These are phyloP conservation scores for Clavariopsis aquatica DNA, from an alignment of 495 filamentous ascomycete species.

Conservation along the genomic window DNA sequence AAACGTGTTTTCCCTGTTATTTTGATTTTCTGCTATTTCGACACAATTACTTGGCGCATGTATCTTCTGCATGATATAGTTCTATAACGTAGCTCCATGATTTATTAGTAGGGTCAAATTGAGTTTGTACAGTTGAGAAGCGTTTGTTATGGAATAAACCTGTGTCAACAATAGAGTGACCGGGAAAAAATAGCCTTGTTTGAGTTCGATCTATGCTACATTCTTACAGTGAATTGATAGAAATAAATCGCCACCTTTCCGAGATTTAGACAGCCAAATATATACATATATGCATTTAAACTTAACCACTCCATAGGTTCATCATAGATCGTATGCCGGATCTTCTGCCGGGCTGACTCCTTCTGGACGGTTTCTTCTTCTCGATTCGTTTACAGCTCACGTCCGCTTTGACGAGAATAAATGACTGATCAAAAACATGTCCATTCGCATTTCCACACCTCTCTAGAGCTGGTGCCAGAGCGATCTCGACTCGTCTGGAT, in stretches of 20 bases:
- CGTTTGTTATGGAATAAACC: too few relatives aligned
- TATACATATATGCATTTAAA: background rate
- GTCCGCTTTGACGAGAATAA: constrained; percentile 37
- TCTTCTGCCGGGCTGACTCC: background rate
- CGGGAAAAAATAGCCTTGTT: too few relatives aligned
- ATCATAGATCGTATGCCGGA: constrained; percentile 5
- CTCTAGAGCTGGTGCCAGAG: constrained; percentile 32
- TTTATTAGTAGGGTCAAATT: too few relatives aligned
- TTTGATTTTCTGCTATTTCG: too few relatives aligned
- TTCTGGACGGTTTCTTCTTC: constrained; percentile 2
- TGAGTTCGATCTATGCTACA: too few relatives aligned
- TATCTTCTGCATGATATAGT: too few relatives aligned
- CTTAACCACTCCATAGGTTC: constrained; percentile 22
- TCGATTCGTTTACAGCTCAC: constrained; percentile 32
- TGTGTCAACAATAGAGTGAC: too few relatives aligned
- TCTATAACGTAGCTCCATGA: too few relatives aligned
- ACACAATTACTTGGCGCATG: too few relatives aligned
- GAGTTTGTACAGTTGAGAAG: too few relatives aligned
- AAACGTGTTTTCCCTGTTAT: too few relatives aligned
- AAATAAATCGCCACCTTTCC: background rate
- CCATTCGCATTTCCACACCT: constrained; percentile 39
- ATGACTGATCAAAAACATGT: constrained; percentile 31
- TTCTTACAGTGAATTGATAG: background rate
- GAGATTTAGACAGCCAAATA: background rate
- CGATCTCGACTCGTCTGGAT: constrained; percentile 20